A percentile compares a stretch with the other conserved stretches of the same genome.
Conservation (phyloP, 495 filamentous ascomycete genomes). For the Penicillium cataractarum region DNA sequence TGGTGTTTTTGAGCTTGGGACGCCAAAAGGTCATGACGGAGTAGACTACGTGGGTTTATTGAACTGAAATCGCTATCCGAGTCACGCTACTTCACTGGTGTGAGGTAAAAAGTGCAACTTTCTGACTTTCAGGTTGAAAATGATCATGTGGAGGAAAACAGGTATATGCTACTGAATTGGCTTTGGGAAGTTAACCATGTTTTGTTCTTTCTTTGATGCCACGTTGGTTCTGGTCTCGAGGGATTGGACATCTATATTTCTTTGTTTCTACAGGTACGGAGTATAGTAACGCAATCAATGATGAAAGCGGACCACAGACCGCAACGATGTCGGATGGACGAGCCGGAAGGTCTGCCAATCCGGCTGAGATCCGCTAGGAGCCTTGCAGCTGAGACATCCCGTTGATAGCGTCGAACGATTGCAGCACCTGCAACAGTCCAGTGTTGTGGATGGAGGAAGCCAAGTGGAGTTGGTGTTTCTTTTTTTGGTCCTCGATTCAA, state of each 20-base stretch:
- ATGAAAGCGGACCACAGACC: conserved; percentile 16
- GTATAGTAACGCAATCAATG: neutral
- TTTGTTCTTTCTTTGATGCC: neutral
- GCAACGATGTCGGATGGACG: conserved; percentile 17
- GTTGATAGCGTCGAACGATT: conserved; percentile 21
- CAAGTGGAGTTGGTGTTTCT: conserved; percentile 13
- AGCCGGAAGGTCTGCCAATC: conserved; percentile 15
- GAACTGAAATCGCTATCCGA: conserved; percentile 1
- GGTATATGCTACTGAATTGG: neutral
- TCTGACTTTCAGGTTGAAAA: too few relatives aligned
- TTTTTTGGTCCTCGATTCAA: neutral
- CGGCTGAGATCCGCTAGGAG: conserved; percentile 22
- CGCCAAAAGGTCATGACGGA: neutral
- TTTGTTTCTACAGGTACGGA: neutral
- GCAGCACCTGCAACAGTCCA: conserved; percentile 17
- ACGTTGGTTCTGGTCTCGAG: neutral
- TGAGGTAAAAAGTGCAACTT: neutral
- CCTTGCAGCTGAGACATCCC: conserved; percentile 27
- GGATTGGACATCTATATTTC: neutral
- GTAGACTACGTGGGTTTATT: neutral
- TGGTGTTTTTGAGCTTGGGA: neutral
- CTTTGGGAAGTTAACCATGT: neutral
- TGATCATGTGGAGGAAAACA: neutral
- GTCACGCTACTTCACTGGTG: conserved; percentile 2
- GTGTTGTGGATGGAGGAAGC: conserved; percentile 5